Percentiles rank a stretch among this genome's conserved stretches.
These are phyloP conservation scores for Murraya paniculata DNA, from an alignment of 345 rosid genomes.

Conservation along the genomic window DNA sequence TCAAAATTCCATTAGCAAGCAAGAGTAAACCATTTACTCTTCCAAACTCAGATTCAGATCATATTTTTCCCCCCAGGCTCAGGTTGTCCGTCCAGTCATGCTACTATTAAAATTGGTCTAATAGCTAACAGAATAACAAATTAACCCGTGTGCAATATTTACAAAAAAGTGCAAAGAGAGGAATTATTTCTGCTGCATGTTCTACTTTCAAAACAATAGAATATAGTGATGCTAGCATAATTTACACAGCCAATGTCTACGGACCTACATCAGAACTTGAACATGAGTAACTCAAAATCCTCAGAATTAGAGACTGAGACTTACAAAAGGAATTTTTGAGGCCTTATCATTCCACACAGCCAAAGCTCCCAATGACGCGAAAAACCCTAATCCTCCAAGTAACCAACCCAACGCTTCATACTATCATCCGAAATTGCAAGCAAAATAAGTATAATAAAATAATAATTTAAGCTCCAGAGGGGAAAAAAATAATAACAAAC, in stretches of 20 bases:
- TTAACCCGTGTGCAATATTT: too few species aligned
- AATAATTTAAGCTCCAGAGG: background rate
- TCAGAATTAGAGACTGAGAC: constrained; percentile 19
- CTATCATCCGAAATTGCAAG: constrained; percentile 32
- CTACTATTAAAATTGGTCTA: background rate
- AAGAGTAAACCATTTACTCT: background rate
- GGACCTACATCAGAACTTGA: background rate
- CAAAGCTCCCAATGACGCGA: constrained; percentile 61
- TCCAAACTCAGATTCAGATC: background rate
- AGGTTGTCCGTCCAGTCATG: background rate
- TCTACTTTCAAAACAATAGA: background rate
- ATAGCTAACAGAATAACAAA: background rate
- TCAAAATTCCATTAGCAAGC: background rate
- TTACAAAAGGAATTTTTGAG: constrained; percentile 79
- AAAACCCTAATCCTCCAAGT: constrained; percentile 88
- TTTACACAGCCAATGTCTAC: background rate
- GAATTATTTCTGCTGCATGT: background rate
- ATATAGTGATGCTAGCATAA: background rate
- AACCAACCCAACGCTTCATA: constrained; percentile 98
- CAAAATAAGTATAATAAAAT: background rate
- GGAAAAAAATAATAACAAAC: background rate
- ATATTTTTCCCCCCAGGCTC: background rate
- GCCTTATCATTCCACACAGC: constrained; percentile 95
- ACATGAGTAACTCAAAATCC: background rate
- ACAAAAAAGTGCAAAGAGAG: background rate